phyloP scores from a whole-genome alignment of 495 filamentous ascomycete species.

The Podospora tetraspora region DNA sequence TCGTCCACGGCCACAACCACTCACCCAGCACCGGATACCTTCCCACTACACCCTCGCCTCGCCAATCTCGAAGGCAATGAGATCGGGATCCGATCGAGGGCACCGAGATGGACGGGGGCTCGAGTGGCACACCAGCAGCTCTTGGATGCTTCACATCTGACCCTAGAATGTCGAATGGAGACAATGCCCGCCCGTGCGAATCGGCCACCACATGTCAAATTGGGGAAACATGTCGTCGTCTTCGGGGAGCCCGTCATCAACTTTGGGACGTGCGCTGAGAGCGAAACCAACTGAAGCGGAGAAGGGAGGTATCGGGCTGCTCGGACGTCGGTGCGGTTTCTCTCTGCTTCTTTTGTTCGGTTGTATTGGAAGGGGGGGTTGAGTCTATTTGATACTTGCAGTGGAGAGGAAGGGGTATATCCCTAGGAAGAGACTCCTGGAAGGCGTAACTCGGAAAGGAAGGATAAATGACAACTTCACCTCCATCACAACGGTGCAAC shows the following conservation, averaged over 20 bases:
- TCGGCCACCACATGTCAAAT: background rate
- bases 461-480: too few relatives aligned
- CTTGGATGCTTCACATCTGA: background rate
- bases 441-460: too few relatives aligned
- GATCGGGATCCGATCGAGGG: background rate
- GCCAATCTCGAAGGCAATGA: background rate
- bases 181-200: too few relatives aligned
- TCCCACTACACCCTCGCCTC: background rate
- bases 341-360: background rate
- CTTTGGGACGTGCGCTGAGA: background rate
- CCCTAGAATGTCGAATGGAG: too few relatives aligned
- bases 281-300: background rate
- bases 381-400: background rate
- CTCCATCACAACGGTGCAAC: too few relatives aligned
- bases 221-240: background rate
- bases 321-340: background rate
- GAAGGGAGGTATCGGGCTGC: background rate
- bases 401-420: too few relatives aligned
- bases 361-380: background rate
- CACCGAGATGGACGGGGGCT: background rate
- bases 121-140: background rate
- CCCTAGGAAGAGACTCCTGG: too few relatives aligned
- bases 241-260: background rate
- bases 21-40: too few relatives aligned
- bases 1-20: too few relatives aligned